Percentiles rank a stretch among this genome's conserved stretches.
phyloP scores from a whole-genome alignment of 768 basidiomycete species.

The Termitomyces sp. region DNA sequence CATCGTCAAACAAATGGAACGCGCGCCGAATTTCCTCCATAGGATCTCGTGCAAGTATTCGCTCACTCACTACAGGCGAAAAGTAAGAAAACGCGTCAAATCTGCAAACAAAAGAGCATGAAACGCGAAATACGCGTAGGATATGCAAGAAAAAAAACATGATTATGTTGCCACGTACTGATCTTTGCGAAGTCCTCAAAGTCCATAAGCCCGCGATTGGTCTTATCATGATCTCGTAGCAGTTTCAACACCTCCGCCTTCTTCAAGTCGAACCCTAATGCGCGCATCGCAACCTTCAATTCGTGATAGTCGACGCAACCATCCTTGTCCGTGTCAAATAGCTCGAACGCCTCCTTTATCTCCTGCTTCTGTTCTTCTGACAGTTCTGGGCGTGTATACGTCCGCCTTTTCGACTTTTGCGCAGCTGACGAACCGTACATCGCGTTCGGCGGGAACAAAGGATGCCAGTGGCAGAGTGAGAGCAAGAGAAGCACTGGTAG shows the following conservation, averaged over 20 bases:
- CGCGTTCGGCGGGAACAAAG: slow-evolving; percentile 6
- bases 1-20: slow-evolving; percentile 96
- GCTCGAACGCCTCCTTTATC: slow-evolving; percentile 97
- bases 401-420: slow-evolving; percentile 70
- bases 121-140: not conserved
- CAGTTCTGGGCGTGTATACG: slow-evolving; percentile 77
- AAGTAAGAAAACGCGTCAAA: slow-evolving; percentile 14
- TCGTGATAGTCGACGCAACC: slow-evolving; percentile 97
- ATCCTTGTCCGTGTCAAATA: slow-evolving; percentile 99
- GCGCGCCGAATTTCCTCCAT: slow-evolving; percentile 95
- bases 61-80: slow-evolving; percentile 75
- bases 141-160: slow-evolving; percentile 1
- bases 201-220: slow-evolving; percentile 79
- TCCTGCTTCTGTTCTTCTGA: slow-evolving; percentile 91
- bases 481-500: not conserved
- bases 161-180: slow-evolving; percentile 41
- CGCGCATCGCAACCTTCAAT: slow-evolving; percentile 97
- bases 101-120: not conserved
- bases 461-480: too few species aligned
- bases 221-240: slow-evolving; percentile 86
- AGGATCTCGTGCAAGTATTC: slow-evolving; percentile 91
- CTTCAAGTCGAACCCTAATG: slow-evolving; percentile 96
- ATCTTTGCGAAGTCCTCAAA: slow-evolving; percentile 94
- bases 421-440: slow-evolving; percentile 68
- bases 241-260: slow-evolving; percentile 97